Conservation (phyloP, 192 early-diverging fungal species). For the Coemansia sp. region DNA sequence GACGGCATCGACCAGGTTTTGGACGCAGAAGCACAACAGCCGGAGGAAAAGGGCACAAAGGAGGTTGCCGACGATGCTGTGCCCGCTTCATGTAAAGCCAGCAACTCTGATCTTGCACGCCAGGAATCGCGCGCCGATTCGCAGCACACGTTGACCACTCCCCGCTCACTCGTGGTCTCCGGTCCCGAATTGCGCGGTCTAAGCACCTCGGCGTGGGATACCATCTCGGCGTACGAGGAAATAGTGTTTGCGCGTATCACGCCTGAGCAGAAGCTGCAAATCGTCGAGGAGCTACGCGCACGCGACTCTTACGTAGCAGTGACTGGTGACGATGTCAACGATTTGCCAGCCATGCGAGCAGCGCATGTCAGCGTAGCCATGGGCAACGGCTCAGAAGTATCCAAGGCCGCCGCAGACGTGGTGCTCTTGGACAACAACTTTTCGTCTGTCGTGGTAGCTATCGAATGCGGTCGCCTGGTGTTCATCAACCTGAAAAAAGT, state of each 20-base stretch:
- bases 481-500: conserved; percentile 91
- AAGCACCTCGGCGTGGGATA: conserved; percentile 71
- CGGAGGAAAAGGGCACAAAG: neutral
- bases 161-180: conserved; percentile 60
- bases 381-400: conserved; percentile 79
- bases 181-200: conserved; percentile 67
- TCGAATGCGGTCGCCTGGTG: conserved; percentile 79
- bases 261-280: conserved; percentile 84
- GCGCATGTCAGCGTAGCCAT: conserved; percentile 90
- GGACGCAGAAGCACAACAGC: neutral
- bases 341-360: conserved; percentile 88
- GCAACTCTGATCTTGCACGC: neutral
- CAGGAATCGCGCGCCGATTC: conserved; percentile 13
- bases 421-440: conserved; percentile 69
- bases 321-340: conserved; percentile 94
- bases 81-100: neutral
- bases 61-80: neutral
- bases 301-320: conserved; percentile 77
- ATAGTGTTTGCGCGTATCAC: conserved; percentile 88
- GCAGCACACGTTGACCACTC: conserved; percentile 11
- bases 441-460: conserved; percentile 67
- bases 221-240: conserved; percentile 66
- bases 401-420: conserved; percentile 71
- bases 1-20: conserved; percentile 47
- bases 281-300: conserved; percentile 73